These are phyloP conservation scores for Lactifluus subvellereus DNA, from an alignment of 768 basidiomycete genomes.

Conservation along the genomic window DNA sequence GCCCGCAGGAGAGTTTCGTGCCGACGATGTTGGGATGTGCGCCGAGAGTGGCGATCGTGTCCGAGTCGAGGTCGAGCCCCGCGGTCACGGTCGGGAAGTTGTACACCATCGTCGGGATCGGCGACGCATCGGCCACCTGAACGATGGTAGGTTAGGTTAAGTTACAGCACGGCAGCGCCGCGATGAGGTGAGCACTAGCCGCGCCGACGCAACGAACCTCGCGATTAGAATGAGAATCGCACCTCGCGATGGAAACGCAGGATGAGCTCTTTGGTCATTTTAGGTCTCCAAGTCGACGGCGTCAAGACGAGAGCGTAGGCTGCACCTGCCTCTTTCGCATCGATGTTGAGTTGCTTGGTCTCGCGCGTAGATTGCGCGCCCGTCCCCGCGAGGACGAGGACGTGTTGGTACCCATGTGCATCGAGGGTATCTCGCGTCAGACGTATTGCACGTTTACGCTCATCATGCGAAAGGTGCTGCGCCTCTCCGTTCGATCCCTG, in stretches of 20 bases:
- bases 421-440: slow-evolving; percentile 69
- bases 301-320: slow-evolving; percentile 71
- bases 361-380: slow-evolving; percentile 77
- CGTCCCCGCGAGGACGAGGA: slow-evolving; percentile 75
- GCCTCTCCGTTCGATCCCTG: slow-evolving; percentile 77
- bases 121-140: slow-evolving; percentile 62
- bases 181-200: slow-evolving; percentile 21
- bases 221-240: slow-evolving; percentile 15
- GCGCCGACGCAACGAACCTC: not conserved
- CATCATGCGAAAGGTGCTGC: slow-evolving; percentile 67
- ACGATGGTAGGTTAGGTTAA: not conserved
- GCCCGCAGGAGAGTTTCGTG: slow-evolving; percentile 79
- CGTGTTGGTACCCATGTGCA: slow-evolving; percentile 58
- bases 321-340: slow-evolving; percentile 80
- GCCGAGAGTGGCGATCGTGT: slow-evolving; percentile 61
- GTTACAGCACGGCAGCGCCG: not conserved
- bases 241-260: slow-evolving; percentile 63
- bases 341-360: slow-evolving; percentile 60
- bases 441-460: slow-evolving; percentile 56
- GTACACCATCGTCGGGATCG: slow-evolving; percentile 74
- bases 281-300: slow-evolving; percentile 62
- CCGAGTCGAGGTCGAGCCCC: slow-evolving; percentile 80
- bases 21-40: slow-evolving; percentile 83
- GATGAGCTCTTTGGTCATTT: slow-evolving; percentile 59
- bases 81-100: slow-evolving; percentile 80